Base-by-base conservation (phyloP, 768 basidiomycete species). In the Lactarius psammicola region DNA sequence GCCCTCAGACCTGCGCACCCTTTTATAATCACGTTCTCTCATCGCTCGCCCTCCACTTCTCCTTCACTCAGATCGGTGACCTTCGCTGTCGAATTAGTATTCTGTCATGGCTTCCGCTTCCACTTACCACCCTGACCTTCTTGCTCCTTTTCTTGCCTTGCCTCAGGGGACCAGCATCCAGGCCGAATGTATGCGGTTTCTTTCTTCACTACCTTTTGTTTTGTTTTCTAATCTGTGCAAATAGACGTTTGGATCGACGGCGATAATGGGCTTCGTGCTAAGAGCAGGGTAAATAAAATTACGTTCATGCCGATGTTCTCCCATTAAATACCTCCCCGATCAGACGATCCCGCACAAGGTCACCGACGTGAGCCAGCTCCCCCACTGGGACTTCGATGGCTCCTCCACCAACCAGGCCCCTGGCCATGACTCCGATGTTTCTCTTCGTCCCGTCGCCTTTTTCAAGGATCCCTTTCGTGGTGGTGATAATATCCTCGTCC, bases 391-490 rank as follows among this genome's bases (percentile, higher is more conserved):
- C 82, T 99, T 99, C 75, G 96, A 99, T 76, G 96, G 96, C 72
- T 96, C 94, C 57, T 95, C 93, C 49, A 97, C 95, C 75, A 93
- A 93, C 79, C 97, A 99, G 78, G 97, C 97, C 23, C 94, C 95
- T 18, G 96, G 96, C 42, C 73, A 84, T 75, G 91, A 99, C 81
- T 99, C 97, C 9, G 97, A 98, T 76, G 91, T 99, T 80, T 96
- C 94, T 80, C 95, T 99, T 73, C 92, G 95, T 71, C 97, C 97
- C 56, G 94, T 87, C 64, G 88, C 95, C 72, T 94, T 95, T 81
- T 99, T 97, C 89, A 95, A 91, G 74, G 97, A 99, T 75, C 97
- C 97, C 62, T 99, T 98, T 94, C 94, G 97, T 68, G 92, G 95
- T 58, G 96, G 96, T 63, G 89, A 95, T 82, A 98, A 97, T 82